A percentile compares a stretch with the other conserved stretches of the same genome.
These are phyloP conservation scores for Blastomyces silverae DNA, from an alignment of 2,329 filamentous ascomycete genomes.

Conservation along the genomic window DNA sequence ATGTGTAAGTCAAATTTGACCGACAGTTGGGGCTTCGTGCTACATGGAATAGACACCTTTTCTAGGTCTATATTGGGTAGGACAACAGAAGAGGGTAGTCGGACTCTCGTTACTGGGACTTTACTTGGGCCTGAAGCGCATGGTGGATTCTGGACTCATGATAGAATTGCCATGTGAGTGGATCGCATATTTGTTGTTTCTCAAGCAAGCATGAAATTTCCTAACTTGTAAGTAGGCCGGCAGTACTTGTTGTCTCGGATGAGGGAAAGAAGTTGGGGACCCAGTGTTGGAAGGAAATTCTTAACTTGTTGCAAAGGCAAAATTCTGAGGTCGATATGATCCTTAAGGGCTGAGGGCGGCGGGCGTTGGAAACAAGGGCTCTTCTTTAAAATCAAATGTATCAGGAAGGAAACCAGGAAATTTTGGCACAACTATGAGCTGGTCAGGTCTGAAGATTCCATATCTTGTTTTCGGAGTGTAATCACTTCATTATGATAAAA, in stretches of 20 bases:
- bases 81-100: conserved; percentile 41
- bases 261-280: not conserved
- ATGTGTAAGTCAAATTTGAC: conserved; percentile 40
- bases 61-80: conserved; percentile 38
- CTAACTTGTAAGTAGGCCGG: not conserved
- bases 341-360: not conserved
- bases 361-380: not conserved
- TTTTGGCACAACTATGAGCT: not conserved
- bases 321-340: not conserved
- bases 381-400: not conserved
- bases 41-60: not conserved
- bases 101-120: conserved; percentile 40
- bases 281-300: not conserved
- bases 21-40: conserved; percentile 26
- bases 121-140: conserved; percentile 39
- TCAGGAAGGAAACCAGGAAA: not conserved
- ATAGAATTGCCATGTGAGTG: conserved; percentile 17
- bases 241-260: not conserved
- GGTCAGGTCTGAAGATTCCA: not conserved
- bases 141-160: conserved; percentile 39
- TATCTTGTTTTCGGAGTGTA: not conserved
- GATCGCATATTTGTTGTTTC: not conserved
- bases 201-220: not conserved
- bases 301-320: not conserved
- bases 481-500: not conserved